Conservation (phyloP, 2,329 filamentous ascomycete species). For the Ophiocordyceps camponoti-saundersi region DNA sequence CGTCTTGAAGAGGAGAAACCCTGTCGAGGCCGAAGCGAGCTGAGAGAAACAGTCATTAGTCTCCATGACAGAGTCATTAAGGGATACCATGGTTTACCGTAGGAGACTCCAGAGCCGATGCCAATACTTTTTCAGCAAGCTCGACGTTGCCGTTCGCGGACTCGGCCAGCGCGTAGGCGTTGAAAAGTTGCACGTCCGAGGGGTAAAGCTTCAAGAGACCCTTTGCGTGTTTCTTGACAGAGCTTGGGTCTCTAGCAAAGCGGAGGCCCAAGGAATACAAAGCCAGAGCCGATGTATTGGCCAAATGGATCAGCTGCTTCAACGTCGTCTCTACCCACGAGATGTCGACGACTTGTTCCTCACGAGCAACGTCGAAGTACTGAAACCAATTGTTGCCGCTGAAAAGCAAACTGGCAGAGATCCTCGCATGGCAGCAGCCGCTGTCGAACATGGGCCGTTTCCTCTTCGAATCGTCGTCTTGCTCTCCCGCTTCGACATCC, state of each 20-base stretch:
- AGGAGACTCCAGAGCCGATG: conserved; percentile 36
- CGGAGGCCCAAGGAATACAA: conserved; percentile 57
- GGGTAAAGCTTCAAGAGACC: conserved; percentile 51
- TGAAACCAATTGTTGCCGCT: conserved; percentile 26
- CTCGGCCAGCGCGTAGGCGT: conserved; percentile 63
- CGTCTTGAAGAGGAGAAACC: conserved; percentile 33
- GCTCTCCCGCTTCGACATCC: conserved; percentile 3
- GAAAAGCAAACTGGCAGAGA: conserved; percentile 38
- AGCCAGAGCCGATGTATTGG: conserved; percentile 25
- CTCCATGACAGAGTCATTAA: not conserved
- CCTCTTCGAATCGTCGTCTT: conserved; percentile 8
- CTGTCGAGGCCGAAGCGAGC: conserved; percentile 6
- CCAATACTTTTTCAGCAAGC: conserved; percentile 46
- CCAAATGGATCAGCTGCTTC: conserved; percentile 36
- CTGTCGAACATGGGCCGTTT: conserved; percentile 14
- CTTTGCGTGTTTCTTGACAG: conserved; percentile 55
- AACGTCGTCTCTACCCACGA: conserved; percentile 37
- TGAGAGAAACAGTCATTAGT: conserved; percentile 3
- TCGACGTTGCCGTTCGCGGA: conserved; percentile 35
- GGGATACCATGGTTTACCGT: conserved; percentile 9
- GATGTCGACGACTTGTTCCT: conserved; percentile 13
- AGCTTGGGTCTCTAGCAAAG: conserved; percentile 31
- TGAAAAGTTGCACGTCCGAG: conserved; percentile 53
- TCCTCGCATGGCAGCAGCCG: conserved; percentile 10
- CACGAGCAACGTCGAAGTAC: conserved; percentile 14